phyloP scores from a whole-genome alignment of 208 protist species.

The Wallacemonas collosoma region DNA sequence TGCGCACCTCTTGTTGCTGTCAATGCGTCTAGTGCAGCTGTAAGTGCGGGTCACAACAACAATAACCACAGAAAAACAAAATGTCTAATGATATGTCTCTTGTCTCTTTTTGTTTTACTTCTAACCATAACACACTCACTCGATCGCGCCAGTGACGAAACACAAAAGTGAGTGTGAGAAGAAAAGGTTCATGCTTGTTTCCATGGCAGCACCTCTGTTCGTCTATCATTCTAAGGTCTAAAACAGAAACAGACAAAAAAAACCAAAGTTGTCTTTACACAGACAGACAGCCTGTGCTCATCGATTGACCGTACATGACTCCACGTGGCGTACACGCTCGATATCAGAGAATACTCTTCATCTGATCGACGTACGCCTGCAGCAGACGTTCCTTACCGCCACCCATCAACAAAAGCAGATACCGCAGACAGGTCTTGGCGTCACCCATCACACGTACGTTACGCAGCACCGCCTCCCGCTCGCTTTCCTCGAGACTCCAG shows the following conservation, averaged over 20 bases:
- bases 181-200: too few species aligned
- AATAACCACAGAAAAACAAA: not conserved
- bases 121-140: not conserved
- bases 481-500: conserved; percentile 11
- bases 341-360: conserved; percentile 39
- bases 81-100: not conserved
- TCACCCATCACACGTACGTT: conserved; percentile 64
- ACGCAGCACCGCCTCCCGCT: conserved; percentile 60
- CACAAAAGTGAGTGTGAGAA: too few species aligned
- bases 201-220: not conserved
- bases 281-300: too few species aligned
- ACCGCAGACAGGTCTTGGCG: conserved; percentile 82
- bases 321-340: not conserved
- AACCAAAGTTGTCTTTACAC: not conserved
- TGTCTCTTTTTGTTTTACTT: not conserved
- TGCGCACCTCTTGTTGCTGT: too few species aligned
- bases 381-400: conserved; percentile 55
- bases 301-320: too few species aligned
- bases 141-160: too few species aligned
- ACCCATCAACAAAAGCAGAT: conserved; percentile 61
- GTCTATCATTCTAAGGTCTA: not conserved
- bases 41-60: too few species aligned
- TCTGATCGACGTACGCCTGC: conserved; percentile 70
- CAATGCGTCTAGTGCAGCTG: not conserved
- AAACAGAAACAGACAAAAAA: not conserved